These are phyloP conservation scores for Tulasnella sp. DNA, from an alignment of 768 basidiomycete genomes.

Conservation along the genomic window DNA sequence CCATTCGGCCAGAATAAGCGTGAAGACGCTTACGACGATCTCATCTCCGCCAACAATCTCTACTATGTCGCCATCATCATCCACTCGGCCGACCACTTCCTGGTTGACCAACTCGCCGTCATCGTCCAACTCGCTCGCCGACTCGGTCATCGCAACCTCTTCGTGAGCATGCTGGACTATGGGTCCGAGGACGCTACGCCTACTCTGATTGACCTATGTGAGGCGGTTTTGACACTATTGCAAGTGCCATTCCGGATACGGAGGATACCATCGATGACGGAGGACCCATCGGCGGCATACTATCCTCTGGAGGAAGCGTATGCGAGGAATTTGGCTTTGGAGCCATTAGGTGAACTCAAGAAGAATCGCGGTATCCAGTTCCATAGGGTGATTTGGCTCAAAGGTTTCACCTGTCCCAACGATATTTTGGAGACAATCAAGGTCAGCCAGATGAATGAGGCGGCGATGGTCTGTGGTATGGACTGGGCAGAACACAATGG, in stretches of 20 bases:
- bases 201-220: constrained; percentile 87
- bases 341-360: constrained; percentile 77
- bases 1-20: constrained; percentile 89
- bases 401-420: constrained; percentile 97
- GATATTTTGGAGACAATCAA: constrained; percentile 95
- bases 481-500: constrained; percentile 99
- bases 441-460: constrained; percentile 80
- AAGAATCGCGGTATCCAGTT: constrained; percentile 72
- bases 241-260: constrained; percentile 89
- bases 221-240: constrained; percentile 86
- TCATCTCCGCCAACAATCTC: constrained; percentile 68
- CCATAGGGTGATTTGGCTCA: constrained; percentile 89
- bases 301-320: constrained; percentile 94
- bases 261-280: constrained; percentile 87
- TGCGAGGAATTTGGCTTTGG: constrained; percentile 84
- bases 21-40: constrained; percentile 81
- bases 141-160: constrained; percentile 79
- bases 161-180: constrained; percentile 97
- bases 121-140: constrained; percentile 92
- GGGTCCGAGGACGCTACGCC: constrained; percentile 92
- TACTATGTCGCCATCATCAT: constrained; percentile 94
- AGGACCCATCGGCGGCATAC: constrained; percentile 76
- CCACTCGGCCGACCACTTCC: constrained; percentile 97
- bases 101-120: constrained; percentile 95
- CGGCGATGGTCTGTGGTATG: constrained; percentile 99